Conservation (phyloP, 805 yeast species). For the Kurtzmaniella fragi region DNA sequence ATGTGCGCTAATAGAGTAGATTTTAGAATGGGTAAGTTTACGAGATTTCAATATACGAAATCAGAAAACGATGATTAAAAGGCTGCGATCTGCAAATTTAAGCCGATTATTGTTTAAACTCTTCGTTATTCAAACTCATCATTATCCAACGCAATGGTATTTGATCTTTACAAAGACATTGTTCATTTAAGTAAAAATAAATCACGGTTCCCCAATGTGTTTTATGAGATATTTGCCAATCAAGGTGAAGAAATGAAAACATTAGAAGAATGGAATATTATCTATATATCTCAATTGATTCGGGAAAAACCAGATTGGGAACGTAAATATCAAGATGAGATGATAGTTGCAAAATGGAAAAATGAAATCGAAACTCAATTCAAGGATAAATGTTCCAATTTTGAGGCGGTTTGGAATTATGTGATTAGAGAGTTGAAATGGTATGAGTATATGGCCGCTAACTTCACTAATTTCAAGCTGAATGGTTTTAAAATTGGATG, state of each 20-base stretch:
- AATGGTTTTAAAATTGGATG: constrained; percentile 11
- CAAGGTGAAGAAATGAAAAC: constrained; percentile 10
- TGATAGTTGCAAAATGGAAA: constrained; percentile 15
- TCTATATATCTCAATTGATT: constrained; percentile 11
- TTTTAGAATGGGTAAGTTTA: no score
- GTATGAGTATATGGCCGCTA: constrained; percentile 13
- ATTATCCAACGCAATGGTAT: no score
- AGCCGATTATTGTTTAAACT: no score
- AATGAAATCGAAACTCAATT: constrained; percentile 12
- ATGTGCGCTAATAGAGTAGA: no score
- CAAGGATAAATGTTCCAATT: constrained; percentile 6
- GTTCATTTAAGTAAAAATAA: no score
- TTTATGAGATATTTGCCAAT: no score
- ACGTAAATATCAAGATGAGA: constrained; percentile 10
- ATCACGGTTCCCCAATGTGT: no score
- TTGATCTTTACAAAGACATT: no score
- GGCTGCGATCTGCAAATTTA: no score
- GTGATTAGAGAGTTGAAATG: constrained; percentile 26
- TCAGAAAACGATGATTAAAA: no score
- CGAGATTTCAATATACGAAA: no score
- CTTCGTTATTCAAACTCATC: no score
- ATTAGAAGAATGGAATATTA: constrained; percentile 13
- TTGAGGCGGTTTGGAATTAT: constrained; percentile 17
- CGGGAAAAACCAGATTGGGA: constrained; percentile 16
- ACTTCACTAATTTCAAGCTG: constrained; percentile 4